Base-by-base conservation (phyloP, 2,329 filamentous ascomycete species). In the Achaetomium macrosporum region DNA sequence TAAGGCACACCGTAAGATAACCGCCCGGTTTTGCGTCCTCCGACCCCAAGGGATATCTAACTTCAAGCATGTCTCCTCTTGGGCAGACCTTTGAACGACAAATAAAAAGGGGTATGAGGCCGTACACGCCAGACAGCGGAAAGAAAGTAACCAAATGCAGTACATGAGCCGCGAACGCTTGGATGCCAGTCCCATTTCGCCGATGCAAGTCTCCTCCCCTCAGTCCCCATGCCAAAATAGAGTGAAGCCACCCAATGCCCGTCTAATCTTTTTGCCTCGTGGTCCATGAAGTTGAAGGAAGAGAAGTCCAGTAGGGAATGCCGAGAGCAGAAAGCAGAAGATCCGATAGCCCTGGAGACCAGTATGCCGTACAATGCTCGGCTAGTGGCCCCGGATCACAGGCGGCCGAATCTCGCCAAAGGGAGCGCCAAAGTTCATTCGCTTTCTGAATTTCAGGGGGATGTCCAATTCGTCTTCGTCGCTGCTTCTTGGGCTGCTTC, bases 361-460 rank as follows among this genome's bases (percentile, higher is more conserved):
- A 25, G 25, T 25, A 8, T 37, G 3, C 35, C n/a, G 35, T n/a
- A 37, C 35, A 16, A 37, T n/a, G n/a, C 25, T 42, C 20, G 41
- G 20, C 19, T 20, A 30, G 3, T 20, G 13, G 11, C 37, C 33
- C 12, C 39, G 17, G 20, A 12, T 6, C 7, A 31, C 11, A 35
- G 29, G 13, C 17, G 45, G 46, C 16, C 55, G 57, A n/a, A 58
- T 54, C 47, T 57, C 62, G 33, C 74, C 74, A 57, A 76, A 73
- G 1, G 74, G 74, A 17, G 72, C 70, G 12, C 74, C 74, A 62
- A 77, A 77, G 58, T 77, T 77, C 56, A 65, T 71, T 16, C 70
- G 74, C 25, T 63, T 68, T 60, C 66, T 75, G 39, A 78, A 63
- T 59, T 71, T 74, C 30, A 78, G 66, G 1, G 75, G 73, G 29